phyloP scores from a whole-genome alignment of 345 rosid species.

The Trapa bicornis region DNA sequence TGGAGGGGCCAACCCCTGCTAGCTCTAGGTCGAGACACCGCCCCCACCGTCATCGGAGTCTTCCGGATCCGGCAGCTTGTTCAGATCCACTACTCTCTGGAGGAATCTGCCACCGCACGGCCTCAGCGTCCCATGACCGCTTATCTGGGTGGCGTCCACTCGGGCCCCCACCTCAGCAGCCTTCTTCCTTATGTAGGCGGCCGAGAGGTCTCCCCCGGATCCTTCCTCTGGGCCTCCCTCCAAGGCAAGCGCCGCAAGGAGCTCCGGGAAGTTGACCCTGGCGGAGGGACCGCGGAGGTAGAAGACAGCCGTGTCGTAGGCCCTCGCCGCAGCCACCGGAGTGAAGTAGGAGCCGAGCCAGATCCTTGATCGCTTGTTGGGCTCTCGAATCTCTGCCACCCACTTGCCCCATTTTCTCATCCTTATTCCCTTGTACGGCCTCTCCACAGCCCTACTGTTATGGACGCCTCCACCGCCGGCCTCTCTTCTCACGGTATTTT shows the following conservation, averaged over 20 bases:
- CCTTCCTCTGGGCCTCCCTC: conserved; percentile 26
- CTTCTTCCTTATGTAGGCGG: conserved; percentile 71
- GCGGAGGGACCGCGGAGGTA: conserved; percentile 89
- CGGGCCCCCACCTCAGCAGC: conserved; percentile 91
- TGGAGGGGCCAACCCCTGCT: neutral
- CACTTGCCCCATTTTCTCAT: conserved; percentile 99
- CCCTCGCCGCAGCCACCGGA: conserved; percentile 88
- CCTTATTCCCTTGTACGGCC: conserved; percentile 86
- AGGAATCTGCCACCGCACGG: conserved; percentile 26
- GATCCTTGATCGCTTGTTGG: conserved; percentile 83
- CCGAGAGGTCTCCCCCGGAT: conserved; percentile 50
- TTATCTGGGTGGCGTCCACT: conserved; percentile 51
- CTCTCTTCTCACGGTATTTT: conserved; percentile 5
- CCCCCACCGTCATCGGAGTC: conserved; percentile 30
- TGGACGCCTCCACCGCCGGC: neutral
- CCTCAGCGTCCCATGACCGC: conserved; percentile 6
- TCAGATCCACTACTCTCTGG: conserved; percentile 66
- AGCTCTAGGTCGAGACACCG: conserved; percentile 6
- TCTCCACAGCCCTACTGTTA: conserved; percentile 17
- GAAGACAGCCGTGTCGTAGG: conserved; percentile 93
- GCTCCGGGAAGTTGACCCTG: conserved; percentile 87
- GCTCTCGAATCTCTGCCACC: conserved; percentile 99
- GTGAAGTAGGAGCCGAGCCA: conserved; percentile 97
- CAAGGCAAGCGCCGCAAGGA: conserved; percentile 32
- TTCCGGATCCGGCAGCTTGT: conserved; percentile 92